Evolutionary conservation across 805 yeast genomes (phyloP).

Genomic region (Cyberlindnera sargentensis): DNA sequence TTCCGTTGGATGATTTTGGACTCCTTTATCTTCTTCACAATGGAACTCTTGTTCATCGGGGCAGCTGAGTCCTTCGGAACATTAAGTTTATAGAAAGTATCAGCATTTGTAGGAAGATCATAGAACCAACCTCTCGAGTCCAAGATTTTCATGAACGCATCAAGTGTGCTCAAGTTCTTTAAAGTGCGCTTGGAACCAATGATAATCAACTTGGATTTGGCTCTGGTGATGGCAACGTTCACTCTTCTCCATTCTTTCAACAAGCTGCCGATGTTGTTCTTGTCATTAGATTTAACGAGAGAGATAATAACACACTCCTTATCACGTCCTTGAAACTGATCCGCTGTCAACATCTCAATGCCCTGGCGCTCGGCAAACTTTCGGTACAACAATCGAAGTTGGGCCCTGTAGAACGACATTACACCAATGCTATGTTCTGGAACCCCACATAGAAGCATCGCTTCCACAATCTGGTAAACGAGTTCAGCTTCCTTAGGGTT

Average conservation of each 20-base stretch:
- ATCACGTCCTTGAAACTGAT: constrained; percentile 93
- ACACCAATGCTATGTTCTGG: constrained; percentile 61
- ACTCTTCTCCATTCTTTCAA: constrained; percentile 85
- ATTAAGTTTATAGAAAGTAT: constrained; percentile 2
- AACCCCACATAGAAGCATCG: constrained; percentile 55
- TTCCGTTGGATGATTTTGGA: constrained; percentile 13
- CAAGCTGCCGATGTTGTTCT: constrained; percentile 63
- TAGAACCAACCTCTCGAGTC: constrained; percentile 58
- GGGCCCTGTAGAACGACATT: constrained; percentile 85
- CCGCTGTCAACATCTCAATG: constrained; percentile 86
- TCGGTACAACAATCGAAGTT: constrained; percentile 43
- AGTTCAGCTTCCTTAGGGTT: constrained; percentile 69
- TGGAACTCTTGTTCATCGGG: not conserved
- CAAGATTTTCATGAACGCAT: constrained; percentile 53
- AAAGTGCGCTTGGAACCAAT: constrained; percentile 73
- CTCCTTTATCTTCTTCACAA: constrained; percentile 1
- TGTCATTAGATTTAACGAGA: constrained; percentile 72
- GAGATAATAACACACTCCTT: constrained; percentile 88
- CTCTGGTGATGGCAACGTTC: constrained; percentile 92
- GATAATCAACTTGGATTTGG: constrained; percentile 74
- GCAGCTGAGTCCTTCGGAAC: not conserved
- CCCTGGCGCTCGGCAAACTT: constrained; percentile 27
- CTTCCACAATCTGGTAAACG: constrained; percentile 53
- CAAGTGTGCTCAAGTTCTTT: constrained; percentile 41
- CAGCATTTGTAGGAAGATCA: constrained; percentile 36